Conservation (phyloP, 306 rosid species). For the Arachis hypogaea region DNA sequence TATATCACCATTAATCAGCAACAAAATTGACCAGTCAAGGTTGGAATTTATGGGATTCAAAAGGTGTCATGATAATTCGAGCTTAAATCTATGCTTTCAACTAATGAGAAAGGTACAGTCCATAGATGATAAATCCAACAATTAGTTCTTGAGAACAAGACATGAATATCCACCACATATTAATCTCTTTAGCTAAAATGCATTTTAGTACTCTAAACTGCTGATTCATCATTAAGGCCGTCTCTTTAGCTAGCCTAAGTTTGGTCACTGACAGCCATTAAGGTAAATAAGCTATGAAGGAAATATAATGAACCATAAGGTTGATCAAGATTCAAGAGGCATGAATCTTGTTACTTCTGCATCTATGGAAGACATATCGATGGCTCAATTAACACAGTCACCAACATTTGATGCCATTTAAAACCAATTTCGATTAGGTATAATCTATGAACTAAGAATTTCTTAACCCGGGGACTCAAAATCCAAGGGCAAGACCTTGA, state of each 20-base stretch:
- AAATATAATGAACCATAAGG: neutral
- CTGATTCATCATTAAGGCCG: neutral
- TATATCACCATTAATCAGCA: neutral
- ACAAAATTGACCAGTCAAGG: neutral
- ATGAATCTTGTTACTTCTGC: neutral
- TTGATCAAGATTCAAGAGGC: neutral
- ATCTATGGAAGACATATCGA: neutral
- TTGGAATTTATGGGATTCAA: neutral
- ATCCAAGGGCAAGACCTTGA: neutral
- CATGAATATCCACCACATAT: neutral
- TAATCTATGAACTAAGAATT: neutral
- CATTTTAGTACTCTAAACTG: neutral
- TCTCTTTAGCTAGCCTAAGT: neutral
- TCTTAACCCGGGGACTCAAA: neutral
- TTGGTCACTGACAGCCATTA: neutral
- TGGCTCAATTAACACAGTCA: neutral
- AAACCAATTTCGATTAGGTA: neutral
- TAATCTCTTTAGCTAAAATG: neutral
- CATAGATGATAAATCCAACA: neutral
- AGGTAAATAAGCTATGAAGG: neutral
- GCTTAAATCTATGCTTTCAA: neutral
- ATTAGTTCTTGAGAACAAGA: neutral
- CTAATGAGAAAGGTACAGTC: neutral
- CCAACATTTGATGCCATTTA: conserved; percentile 27
- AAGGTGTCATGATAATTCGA: neutral